Evolutionary conservation across 2,329 filamentous ascomycete genomes (phyloP), one percentile per base, ranked within the genome.

Genomic region (Sordariomycetes sp.): DNA sequence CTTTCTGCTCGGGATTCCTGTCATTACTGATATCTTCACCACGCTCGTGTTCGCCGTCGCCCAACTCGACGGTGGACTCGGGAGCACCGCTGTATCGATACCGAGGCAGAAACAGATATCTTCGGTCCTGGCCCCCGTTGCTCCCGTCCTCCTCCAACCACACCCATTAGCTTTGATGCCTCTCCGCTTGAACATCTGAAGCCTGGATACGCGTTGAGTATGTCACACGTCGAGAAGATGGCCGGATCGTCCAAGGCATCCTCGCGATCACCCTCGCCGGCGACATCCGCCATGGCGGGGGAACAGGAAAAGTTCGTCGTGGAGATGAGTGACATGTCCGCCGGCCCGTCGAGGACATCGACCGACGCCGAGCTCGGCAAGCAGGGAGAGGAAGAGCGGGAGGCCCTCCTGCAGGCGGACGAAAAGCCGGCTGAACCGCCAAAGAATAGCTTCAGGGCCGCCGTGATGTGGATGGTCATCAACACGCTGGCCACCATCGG

Each of bases 401-500:
- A 72, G 45, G 71, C 69, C 55, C 66, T 74, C 10, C 65, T 79
- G 48, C 60, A 70, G 36, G 65, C 66, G 58, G 58, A 62, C n/a
- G 67, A 69, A 50, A 66, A 71, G 60, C 57, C 66, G 7, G 64
- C 70, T 60, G 67, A 70, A 13, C 60, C 69, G 10, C 62, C 68
- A 36, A 66, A 70, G 59, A 60, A 65, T 36, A 69, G 69, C 17
- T 70, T 74, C 53, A 63, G 62, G 32, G 68, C 72, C 45, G 69
- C 73, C 3, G 58, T 78, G 22, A 66, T 76, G 56, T 85, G 82
- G 81, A 84, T 83, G 68, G 62, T 70, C 48, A 72, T 84, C 63
- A 85, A 85, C 64, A 84, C 80, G 17, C 60, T 84, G 60, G 80
- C 82, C 2, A 85, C 82, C 0, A 78, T 85, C 58, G 78, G 79